Evolutionary conservation across 805 yeast species (phyloP).

Genomic region (Lipomyces kockii): DNA sequence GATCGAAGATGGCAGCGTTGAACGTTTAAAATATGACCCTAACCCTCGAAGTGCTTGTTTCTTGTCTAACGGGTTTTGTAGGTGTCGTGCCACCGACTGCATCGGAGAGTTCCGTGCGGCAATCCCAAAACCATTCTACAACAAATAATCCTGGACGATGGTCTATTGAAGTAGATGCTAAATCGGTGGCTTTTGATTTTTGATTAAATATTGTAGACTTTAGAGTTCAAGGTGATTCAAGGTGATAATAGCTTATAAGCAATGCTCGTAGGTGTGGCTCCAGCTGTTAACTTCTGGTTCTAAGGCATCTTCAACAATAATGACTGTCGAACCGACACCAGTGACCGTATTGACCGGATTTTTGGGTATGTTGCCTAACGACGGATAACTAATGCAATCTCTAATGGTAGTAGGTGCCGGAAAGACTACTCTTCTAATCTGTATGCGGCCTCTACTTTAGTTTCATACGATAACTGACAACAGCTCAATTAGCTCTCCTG

Average conservation of each 20-base stretch:
- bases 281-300: neutral
- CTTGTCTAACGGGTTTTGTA: neutral
- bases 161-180: neutral
- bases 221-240: neutral
- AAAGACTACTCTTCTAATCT: slow-evolving; percentile 34
- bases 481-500: slow-evolving; percentile 24
- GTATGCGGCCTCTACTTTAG: slow-evolving; percentile 14
- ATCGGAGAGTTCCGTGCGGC: too few species aligned
- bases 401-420: slow-evolving; percentile 32
- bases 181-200: neutral
- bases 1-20: neutral
- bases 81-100: neutral
- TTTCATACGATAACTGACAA: neutral
- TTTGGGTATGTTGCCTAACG: slow-evolving; percentile 21
- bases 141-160: neutral
- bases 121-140: neutral
- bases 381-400: neutral
- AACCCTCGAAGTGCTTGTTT: neutral
- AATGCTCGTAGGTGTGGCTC: neutral
- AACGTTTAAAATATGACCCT: neutral
- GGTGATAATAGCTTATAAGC: neutral
- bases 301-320: neutral
- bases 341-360: slow-evolving; percentile 38
- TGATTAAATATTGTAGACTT: neutral
- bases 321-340: slow-evolving; percentile 32